Evolutionary conservation across 345 rosid genomes (phyloP).

Genomic region (Euclidium syriacum): DNA sequence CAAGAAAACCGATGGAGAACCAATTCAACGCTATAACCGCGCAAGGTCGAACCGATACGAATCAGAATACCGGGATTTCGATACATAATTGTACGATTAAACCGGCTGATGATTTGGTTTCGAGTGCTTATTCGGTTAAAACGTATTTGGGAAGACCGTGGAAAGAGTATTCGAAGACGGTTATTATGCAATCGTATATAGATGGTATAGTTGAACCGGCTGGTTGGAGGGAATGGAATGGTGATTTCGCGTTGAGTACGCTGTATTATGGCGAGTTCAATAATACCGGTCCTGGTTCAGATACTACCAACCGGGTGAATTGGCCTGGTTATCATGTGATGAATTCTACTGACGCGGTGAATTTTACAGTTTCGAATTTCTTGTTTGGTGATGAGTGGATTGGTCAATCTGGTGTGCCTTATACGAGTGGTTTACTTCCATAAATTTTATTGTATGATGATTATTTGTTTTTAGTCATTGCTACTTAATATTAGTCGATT

Average conservation of each 20-base stretch:
- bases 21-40: constrained; percentile 90
- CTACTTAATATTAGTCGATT: neutral
- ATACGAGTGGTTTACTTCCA: constrained; percentile 14
- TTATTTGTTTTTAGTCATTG: neutral
- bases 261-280: constrained; percentile 67
- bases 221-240: constrained; percentile 75
- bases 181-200: constrained; percentile 50
- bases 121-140: constrained; percentile 35
- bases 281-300: constrained; percentile 66
- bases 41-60: constrained; percentile 76
- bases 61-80: constrained; percentile 82
- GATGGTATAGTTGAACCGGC: constrained; percentile 51
- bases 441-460: constrained; percentile 1
- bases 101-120: constrained; percentile 61
- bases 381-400: constrained; percentile 67
- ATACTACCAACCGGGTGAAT: constrained; percentile 46
- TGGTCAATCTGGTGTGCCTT: constrained; percentile 59
- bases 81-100: constrained; percentile 55
- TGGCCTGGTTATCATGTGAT: constrained; percentile 72
- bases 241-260: constrained; percentile 57
- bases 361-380: constrained; percentile 61
- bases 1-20: constrained; percentile 61
- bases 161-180: constrained; percentile 79
- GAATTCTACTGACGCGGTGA: constrained; percentile 53
- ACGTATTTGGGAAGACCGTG: constrained; percentile 87